Evolutionary conservation across 768 basidiomycete genomes (phyloP).

Genomic region (Naganishia onofrii): DNA sequence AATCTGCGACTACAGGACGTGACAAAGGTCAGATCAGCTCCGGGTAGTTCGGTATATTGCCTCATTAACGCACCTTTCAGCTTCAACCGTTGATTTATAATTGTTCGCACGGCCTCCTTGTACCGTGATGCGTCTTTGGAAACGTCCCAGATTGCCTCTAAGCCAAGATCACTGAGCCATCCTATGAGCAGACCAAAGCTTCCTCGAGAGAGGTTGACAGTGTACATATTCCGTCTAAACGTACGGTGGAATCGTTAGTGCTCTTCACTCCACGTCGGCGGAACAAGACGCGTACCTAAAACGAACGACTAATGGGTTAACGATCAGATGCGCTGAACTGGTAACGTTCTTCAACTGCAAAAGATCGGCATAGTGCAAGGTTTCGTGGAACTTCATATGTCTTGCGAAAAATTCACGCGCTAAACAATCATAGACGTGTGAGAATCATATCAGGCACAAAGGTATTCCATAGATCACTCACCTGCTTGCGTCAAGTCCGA

Average conservation of each 20-base stretch:
- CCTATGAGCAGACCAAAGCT: constrained; percentile 88
- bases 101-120: constrained; percentile 82
- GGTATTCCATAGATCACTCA: constrained; percentile 49
- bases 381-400: constrained; percentile 67
- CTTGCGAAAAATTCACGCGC: constrained; percentile 71
- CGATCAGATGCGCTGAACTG: constrained; percentile 77
- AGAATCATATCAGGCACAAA: neutral
- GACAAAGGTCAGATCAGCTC: neutral
- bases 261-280: neutral
- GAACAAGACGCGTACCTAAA: constrained; percentile 57
- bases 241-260: neutral
- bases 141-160: constrained; percentile 74
- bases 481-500: constrained; percentile 87
- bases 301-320: constrained; percentile 75
- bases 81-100: constrained; percentile 57
- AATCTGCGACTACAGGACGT: constrained; percentile 4
- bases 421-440: constrained; percentile 43
- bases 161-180: constrained; percentile 81
- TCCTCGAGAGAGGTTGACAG: constrained; percentile 81
- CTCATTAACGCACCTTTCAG: constrained; percentile 13
- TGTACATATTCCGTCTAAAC: constrained; percentile 68
- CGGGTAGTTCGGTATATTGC: neutral
- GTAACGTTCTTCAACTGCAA: constrained; percentile 76
- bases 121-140: constrained; percentile 79
- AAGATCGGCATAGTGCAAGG: constrained; percentile 66